phyloP scores from a whole-genome alignment of 2,329 filamentous ascomycete species.

The Ophiostoma triangulosporum region DNA sequence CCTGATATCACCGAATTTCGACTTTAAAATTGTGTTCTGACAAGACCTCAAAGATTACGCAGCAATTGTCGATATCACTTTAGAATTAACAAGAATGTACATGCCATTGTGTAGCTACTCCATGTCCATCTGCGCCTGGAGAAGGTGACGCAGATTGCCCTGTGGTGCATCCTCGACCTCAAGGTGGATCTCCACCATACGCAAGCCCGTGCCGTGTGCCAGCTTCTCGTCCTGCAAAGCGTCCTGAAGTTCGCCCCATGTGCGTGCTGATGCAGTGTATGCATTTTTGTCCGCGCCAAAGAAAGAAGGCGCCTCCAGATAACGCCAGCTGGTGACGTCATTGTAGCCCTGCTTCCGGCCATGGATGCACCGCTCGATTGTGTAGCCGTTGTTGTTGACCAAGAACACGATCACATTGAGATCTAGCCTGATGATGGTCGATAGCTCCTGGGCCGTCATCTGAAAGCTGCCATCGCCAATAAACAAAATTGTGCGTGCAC shows the following conservation, averaged over 20 bases:
- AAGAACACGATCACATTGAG: neutral
- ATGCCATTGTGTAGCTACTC: neutral
- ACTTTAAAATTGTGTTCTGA: neutral
- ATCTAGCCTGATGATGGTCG: neutral
- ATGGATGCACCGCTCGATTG: slow-evolving; percentile 1
- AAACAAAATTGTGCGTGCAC: neutral
- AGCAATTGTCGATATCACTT: neutral
- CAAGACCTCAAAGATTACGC: neutral
- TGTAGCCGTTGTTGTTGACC: slow-evolving; percentile 2
- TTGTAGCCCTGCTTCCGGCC: neutral
- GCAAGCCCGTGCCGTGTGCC: no score
- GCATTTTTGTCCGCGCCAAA: neutral
- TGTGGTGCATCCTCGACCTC: neutral
- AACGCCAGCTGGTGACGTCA: neutral
- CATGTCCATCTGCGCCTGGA: neutral
- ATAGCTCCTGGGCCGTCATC: neutral
- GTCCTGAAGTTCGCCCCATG: neutral
- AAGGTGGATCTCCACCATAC: no score
- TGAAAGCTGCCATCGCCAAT: slow-evolving; percentile 1
- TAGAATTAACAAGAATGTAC: neutral
- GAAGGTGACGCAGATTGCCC: neutral
- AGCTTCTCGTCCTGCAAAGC: neutral
- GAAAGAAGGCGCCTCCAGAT: neutral
- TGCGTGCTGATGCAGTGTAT: neutral
- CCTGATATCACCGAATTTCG: neutral